Evolutionary conservation across 306 rosid genomes (phyloP).

Genomic region (Aeschynomene evenia): DNA sequence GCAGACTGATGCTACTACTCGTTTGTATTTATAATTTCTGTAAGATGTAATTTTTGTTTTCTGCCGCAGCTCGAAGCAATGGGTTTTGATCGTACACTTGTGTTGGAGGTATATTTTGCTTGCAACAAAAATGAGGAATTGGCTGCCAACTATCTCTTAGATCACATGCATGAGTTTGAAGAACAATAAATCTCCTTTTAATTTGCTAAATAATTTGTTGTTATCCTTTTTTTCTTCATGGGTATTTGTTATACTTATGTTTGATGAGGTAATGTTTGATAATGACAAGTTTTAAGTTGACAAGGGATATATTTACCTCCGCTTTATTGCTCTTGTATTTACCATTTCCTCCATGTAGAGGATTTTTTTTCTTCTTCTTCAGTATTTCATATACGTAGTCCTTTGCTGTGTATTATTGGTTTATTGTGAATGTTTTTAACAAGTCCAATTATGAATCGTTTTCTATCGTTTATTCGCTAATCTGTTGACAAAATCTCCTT

Average conservation of each 20-base stretch:
- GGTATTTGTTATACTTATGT: conserved; percentile 31
- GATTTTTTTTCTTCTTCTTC: neutral
- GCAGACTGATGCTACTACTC: neutral
- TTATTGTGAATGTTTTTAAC: neutral
- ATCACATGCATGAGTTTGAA: conserved; percentile 79
- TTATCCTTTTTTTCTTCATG: conserved; percentile 15
- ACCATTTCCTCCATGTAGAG: conserved; percentile 12
- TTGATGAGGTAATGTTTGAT: conserved; percentile 34
- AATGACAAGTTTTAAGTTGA: conserved; percentile 29
- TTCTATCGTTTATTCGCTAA: neutral
- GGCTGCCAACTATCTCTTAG: conserved; percentile 84
- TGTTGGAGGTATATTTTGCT: conserved; percentile 78
- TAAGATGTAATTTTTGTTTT: neutral
- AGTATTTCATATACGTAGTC: conserved; percentile 33
- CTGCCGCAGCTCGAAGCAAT: conserved; percentile 76
- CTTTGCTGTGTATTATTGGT: conserved; percentile 10
- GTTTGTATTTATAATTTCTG: neutral
- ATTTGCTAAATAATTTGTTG: conserved; percentile 9
- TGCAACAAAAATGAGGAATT: conserved; percentile 88
- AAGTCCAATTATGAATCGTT: neutral
- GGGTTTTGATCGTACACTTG: conserved; percentile 76
- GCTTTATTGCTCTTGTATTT: conserved; percentile 34
- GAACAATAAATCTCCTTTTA: conserved; percentile 38
- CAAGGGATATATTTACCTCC: conserved; percentile 30
- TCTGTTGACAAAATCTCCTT: neutral